Percentiles rank a stretch among this genome's conserved stretches.
phyloP scores from a whole-genome alignment of 2,329 filamentous ascomycete genomes.

The Aspergillus sp. region DNA sequence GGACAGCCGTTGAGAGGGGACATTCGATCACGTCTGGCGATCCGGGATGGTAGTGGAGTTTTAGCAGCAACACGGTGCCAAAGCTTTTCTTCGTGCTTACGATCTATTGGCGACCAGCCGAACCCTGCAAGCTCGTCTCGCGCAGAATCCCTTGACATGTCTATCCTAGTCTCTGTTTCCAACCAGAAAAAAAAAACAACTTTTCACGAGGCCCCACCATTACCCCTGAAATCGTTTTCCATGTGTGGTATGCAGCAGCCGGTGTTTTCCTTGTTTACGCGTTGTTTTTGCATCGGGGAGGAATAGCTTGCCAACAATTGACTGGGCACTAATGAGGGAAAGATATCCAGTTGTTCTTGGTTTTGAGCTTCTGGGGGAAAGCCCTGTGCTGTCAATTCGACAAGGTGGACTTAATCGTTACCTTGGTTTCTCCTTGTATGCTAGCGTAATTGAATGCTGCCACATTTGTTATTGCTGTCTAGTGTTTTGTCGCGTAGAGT shows the following conservation, averaged over 20 bases:
- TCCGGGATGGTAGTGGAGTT: constrained; percentile 16
- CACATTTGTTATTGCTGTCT: constrained; percentile 21
- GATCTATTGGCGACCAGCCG: constrained; percentile 13
- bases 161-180: constrained; percentile 30
- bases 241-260: constrained; percentile 17
- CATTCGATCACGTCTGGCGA: constrained; percentile 19
- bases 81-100: constrained; percentile 13
- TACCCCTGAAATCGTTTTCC: constrained; percentile 20
- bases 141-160: constrained; percentile 27
- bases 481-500: constrained; percentile 20
- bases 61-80: constrained; percentile 9
- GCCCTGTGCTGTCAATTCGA: constrained; percentile 77
- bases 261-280: constrained; percentile 13
- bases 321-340: constrained; percentile 97
- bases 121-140: constrained; percentile 10
- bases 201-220: constrained; percentile 18
- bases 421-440: constrained; percentile 46
- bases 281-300: constrained; percentile 24
- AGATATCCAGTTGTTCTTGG: constrained; percentile 65
- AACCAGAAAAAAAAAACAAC: constrained; percentile 23
- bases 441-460: constrained; percentile 21
- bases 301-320: constrained; percentile 44
- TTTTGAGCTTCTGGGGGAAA: constrained; percentile 64
- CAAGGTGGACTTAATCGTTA: constrained; percentile 84
- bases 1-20: constrained; percentile 11